phyloP scores from a whole-genome alignment of 148 eudicot species.

The Rhododendron williamsianum region DNA sequence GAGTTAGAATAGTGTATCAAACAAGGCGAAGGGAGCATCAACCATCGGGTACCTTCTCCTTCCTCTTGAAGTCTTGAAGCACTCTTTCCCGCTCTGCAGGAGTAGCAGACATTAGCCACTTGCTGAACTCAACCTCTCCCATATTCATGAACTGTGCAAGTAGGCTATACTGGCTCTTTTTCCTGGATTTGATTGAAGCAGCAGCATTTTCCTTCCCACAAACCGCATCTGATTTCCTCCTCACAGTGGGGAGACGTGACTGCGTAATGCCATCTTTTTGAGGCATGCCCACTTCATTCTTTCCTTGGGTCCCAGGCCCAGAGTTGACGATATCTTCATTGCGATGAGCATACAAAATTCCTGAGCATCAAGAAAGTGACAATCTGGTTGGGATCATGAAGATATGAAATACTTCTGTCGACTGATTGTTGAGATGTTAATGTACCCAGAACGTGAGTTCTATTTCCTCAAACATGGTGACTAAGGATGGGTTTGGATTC shows the following conservation, averaged over 20 bases:
- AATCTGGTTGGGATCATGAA: not conserved
- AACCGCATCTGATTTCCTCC: constrained; percentile 19
- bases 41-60: not conserved
- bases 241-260: constrained; percentile 13
- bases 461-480: not conserved
- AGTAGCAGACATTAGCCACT: not conserved
- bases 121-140: constrained; percentile 7
- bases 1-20: not conserved
- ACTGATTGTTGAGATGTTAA: not conserved
- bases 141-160: constrained; percentile 8
- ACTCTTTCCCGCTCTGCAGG: not conserved
- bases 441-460: not conserved
- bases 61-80: not conserved
- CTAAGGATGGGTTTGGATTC: not conserved
- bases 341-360: constrained; percentile 84
- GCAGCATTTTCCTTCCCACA: constrained; percentile 5
- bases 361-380: constrained; percentile 30
- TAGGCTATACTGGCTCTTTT: constrained; percentile 4
- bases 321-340: constrained; percentile 71
- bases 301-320: constrained; percentile 27
- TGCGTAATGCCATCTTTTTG: constrained; percentile 14
- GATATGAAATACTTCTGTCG: not conserved
- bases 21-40: not conserved
- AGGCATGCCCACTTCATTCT: constrained; percentile 7
- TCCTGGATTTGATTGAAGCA: not conserved